Percentiles rank a stretch among this genome's conserved stretches.
Conservation (phyloP, 2,329 filamentous ascomycete species). For the Ophiostoma triangulosporum region DNA sequence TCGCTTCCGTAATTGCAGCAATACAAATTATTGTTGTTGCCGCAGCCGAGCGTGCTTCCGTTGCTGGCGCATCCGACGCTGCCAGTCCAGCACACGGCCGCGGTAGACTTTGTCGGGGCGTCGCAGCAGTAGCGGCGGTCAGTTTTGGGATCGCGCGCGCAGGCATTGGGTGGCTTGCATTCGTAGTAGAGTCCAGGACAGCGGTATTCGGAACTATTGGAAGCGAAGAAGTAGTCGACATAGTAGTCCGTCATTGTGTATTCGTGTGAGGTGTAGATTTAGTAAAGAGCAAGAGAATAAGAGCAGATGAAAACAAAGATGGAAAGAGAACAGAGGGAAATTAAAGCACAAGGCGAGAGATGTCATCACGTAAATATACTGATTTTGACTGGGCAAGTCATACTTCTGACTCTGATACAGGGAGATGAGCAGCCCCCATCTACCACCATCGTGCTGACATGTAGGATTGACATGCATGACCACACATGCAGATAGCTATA, state of each 20-base stretch:
- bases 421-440: no score
- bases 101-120: neutral
- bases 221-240: slow-evolving; percentile 13
- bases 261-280: neutral
- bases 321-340: no score
- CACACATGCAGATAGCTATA: neutral
- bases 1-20: slow-evolving; percentile 12
- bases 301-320: no score
- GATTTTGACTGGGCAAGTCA: no score
- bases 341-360: no score
- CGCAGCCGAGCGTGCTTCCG: slow-evolving; percentile 13
- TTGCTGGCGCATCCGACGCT: slow-evolving; percentile 8
- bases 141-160: slow-evolving; percentile 14
- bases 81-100: slow-evolving; percentile 12
- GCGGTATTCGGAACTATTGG: slow-evolving; percentile 7
- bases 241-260: slow-evolving; percentile 9
- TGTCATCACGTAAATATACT: no score
- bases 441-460: no score
- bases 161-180: slow-evolving; percentile 12
- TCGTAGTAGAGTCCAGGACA: slow-evolving; percentile 10
- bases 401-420: no score
- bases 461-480: no score
- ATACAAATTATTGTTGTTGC: slow-evolving; percentile 6
- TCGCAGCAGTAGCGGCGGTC: slow-evolving; percentile 13
- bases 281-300: no score